Conservation (phyloP, 1,284 basidiomycete species). For the Heterobasidion irregulare region DNA sequence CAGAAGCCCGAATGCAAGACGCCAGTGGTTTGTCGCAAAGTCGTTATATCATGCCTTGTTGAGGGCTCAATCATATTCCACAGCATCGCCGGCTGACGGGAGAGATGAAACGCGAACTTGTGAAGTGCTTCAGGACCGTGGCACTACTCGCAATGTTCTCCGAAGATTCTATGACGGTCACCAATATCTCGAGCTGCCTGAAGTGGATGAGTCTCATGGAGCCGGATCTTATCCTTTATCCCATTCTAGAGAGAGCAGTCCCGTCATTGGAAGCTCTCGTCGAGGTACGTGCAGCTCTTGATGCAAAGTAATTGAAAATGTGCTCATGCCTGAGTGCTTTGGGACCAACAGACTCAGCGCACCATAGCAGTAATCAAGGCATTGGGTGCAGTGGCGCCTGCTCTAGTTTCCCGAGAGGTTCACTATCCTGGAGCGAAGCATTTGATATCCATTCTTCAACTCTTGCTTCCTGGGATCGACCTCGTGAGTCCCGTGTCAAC, state of each 20-base stretch:
- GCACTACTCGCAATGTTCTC: slow-evolving; percentile 88
- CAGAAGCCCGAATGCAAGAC: slow-evolving; percentile 78
- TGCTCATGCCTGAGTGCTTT: neutral
- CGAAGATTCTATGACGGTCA: slow-evolving; percentile 57
- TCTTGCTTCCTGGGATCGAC: slow-evolving; percentile 86
- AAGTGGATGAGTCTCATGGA: slow-evolving; percentile 79
- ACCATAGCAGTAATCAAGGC: slow-evolving; percentile 85
- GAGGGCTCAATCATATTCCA: slow-evolving; percentile 6
- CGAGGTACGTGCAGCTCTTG: slow-evolving; percentile 41
- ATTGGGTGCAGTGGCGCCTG: slow-evolving; percentile 71
- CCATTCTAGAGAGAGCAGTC: slow-evolving; percentile 80
- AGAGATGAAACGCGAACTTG: slow-evolving; percentile 79
- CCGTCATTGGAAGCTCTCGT: slow-evolving; percentile 83
- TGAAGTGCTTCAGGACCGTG: slow-evolving; percentile 77
- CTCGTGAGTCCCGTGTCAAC: slow-evolving; percentile 33
- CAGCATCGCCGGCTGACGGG: slow-evolving; percentile 72
- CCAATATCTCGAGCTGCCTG: slow-evolving; percentile 61
- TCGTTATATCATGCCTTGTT: neutral
- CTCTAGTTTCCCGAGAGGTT: slow-evolving; percentile 70
- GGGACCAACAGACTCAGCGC: slow-evolving; percentile 56
- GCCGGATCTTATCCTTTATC: slow-evolving; percentile 81
- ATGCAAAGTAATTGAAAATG: neutral
- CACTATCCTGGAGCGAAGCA: slow-evolving; percentile 79
- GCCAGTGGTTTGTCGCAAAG: slow-evolving; percentile 37
- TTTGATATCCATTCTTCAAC: slow-evolving; percentile 74